Conservation (phyloP, 2,329 filamentous ascomycete species). For the Neonectria punicea region DNA sequence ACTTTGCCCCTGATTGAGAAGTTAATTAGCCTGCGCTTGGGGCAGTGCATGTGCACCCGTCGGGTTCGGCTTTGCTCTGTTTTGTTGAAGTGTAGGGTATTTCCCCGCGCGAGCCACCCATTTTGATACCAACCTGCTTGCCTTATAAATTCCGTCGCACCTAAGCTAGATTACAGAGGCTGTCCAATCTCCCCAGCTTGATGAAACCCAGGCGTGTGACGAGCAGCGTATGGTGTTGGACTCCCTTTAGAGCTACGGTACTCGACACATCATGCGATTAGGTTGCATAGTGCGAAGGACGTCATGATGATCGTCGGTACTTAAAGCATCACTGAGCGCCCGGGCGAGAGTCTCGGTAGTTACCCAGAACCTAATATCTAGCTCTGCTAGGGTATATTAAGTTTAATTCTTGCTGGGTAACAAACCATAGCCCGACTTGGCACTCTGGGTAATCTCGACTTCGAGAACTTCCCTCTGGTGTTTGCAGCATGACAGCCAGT, state of each 20-base stretch:
- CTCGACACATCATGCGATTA: not conserved
- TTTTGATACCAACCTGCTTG: not conserved
- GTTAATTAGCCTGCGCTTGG: not conserved
- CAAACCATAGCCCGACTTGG: no score
- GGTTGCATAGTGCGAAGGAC: no score
- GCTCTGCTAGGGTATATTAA: no score
- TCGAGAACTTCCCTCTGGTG: no score
- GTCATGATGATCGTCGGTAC: not conserved
- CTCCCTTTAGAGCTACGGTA: not conserved
- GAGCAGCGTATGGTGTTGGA: not conserved
- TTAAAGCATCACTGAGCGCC: not conserved
- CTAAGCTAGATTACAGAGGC: not conserved
- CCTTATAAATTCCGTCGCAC: not conserved
- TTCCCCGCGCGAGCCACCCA: not conserved
- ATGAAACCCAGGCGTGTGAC: constrained; percentile 14
- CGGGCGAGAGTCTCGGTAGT: no score
- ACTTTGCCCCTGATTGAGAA: not conserved
- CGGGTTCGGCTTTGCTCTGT: not conserved
- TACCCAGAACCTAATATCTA: no score
- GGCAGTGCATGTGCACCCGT: not conserved
- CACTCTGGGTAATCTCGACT: no score
- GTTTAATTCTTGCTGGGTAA: not conserved
- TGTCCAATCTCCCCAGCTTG: constrained; percentile 5
- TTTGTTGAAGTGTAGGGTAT: not conserved
- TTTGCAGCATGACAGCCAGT: not conserved